Evolutionary conservation across 805 yeast species (phyloP).

Genomic region (Candida oleophila): DNA sequence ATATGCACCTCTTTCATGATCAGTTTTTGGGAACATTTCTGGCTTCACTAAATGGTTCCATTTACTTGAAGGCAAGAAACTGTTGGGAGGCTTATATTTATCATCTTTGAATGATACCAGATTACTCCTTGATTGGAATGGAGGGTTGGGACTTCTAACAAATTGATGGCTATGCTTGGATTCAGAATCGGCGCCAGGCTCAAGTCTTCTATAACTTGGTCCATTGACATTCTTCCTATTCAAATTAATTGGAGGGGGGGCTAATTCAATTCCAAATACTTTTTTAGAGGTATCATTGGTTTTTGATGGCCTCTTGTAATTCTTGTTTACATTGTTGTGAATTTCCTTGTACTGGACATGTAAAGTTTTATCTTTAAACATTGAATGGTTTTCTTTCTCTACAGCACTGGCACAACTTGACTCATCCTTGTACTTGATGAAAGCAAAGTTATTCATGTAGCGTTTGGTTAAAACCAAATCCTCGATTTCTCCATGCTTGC

Average conservation of each 20-base stretch:
- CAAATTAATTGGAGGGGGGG: conserved; percentile 80
- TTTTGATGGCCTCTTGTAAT: conserved; percentile 1
- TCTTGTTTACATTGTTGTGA: conserved; percentile 11
- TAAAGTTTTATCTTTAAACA: conserved; percentile 69
- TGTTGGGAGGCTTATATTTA: background rate
- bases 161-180: background rate
- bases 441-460: conserved; percentile 61
- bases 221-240: conserved; percentile 2
- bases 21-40: background rate
- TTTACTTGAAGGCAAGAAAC: background rate
- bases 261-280: conserved; percentile 46
- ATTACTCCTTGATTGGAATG: background rate
- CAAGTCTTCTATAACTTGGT: background rate
- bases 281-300: conserved; percentile 1
- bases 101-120: background rate
- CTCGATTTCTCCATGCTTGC: conserved; percentile 62
- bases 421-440: conserved; percentile 62
- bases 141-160: background rate
- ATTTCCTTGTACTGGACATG: conserved; percentile 82
- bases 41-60: background rate
- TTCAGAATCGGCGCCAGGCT: background rate
- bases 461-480: conserved; percentile 56
- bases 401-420: conserved; percentile 84
- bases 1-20: background rate
- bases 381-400: conserved; percentile 79